Evolutionary conservation across 2,329 filamentous ascomycete species (phyloP).

Genomic region (Arthrobotrys megalospora): DNA sequence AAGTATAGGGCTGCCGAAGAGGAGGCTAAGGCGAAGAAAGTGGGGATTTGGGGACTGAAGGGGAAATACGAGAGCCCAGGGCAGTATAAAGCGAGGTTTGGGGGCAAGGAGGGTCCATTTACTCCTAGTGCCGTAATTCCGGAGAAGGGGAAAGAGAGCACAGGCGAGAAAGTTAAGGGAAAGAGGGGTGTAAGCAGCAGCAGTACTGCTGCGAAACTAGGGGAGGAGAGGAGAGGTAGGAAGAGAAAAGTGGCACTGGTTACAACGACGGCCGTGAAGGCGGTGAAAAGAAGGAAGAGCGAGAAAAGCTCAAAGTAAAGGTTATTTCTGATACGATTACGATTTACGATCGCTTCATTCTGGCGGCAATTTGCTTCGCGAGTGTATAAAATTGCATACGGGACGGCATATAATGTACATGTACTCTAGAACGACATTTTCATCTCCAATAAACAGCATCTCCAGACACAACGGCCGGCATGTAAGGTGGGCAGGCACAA

Average conservation of each 20-base stretch:
- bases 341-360: conserved; percentile 1
- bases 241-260: conserved; percentile 24
- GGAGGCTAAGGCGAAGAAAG: conserved; percentile 75
- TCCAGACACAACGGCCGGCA: not conserved
- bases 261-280: not conserved
- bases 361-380: conserved; percentile 8
- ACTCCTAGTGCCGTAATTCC: conserved; percentile 36
- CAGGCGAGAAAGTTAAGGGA: conserved; percentile 56
- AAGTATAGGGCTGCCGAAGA: conserved; percentile 70
- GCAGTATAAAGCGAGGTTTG: conserved; percentile 59
- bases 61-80: conserved; percentile 56
- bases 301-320: conserved; percentile 21
- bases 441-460: conserved; percentile 6
- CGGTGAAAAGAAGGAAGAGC: conserved; percentile 15
- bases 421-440: conserved; percentile 21
- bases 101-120: conserved; percentile 53
- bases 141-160: conserved; percentile 34
- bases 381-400: conserved; percentile 32
- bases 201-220: not conserved
- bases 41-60: conserved; percentile 82
- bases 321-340: conserved; percentile 1
- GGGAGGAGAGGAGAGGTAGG: not conserved
- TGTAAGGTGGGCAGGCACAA: not conserved
- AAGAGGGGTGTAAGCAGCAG: conserved; percentile 51
- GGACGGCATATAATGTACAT: conserved; percentile 15